Evolutionary conservation across 225 moss, liverwort and hornwort species (phyloP).

Genomic region (Physcomitrium patens): DNA sequence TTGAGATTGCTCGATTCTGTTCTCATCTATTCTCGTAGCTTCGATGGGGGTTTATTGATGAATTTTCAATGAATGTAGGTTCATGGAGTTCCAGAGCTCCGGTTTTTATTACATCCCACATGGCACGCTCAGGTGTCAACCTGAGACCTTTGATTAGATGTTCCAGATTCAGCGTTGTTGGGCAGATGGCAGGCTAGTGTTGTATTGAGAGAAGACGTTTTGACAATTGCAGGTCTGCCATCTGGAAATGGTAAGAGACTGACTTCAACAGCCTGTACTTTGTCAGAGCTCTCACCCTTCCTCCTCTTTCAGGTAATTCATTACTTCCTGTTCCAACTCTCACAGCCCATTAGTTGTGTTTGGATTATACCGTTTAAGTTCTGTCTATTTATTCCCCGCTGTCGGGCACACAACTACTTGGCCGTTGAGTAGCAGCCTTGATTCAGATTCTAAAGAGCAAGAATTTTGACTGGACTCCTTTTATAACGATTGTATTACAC

Average conservation of each 20-base stretch:
- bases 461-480: constrained; percentile 13
- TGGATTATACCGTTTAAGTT: not conserved
- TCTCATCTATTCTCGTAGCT: constrained; percentile 8
- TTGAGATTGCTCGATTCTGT: constrained; percentile 6
- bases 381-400: too few species aligned
- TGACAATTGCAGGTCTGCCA: constrained; percentile 77
- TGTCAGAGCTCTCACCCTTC: constrained; percentile 83
- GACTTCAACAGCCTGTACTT: constrained; percentile 59
- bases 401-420: not conserved
- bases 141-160: constrained; percentile 87
- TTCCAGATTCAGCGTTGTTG: constrained; percentile 56
- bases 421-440: not conserved
- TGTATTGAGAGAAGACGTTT: constrained; percentile 78
- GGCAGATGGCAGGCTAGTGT: constrained; percentile 79
- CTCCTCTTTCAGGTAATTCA: constrained; percentile 76
- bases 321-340: constrained; percentile 6
- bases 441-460: not conserved
- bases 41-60: not conserved
- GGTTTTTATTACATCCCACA: constrained; percentile 80
- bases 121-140: constrained; percentile 95
- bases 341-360: not conserved
- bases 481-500: not conserved
- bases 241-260: constrained; percentile 49
- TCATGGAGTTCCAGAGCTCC: constrained; percentile 75
- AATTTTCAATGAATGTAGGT: constrained; percentile 51